Conservation (phyloP, 495 filamentous ascomycete species). For the Lasiosphaeria ovina region DNA sequence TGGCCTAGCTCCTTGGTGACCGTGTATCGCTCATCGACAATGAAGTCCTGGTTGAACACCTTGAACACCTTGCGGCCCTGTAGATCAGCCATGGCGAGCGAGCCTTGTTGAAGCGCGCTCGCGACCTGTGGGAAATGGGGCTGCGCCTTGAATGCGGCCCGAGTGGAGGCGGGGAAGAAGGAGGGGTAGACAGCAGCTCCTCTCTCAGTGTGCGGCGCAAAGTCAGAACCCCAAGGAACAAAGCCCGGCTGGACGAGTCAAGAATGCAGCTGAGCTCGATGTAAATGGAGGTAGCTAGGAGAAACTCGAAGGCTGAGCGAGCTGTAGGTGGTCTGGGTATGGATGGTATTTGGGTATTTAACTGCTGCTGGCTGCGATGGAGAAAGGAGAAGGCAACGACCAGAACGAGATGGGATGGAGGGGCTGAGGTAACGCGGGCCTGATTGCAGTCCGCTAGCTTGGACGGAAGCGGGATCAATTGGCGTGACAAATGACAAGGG, state of each 20-base stretch:
- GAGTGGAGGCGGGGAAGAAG: conserved; percentile 3
- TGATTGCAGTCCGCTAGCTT: conserved; percentile 3
- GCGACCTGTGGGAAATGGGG: neutral
- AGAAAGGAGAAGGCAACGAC: conserved; percentile 16
- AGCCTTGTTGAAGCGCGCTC: neutral
- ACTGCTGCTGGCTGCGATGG: conserved; percentile 6
- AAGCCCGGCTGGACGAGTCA: neutral
- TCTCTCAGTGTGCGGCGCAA: conserved; percentile 3
- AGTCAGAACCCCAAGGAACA: neutral
- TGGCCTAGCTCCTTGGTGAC: conserved; percentile 98
- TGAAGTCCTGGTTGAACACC: conserved; percentile 99
- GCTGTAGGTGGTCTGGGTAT: neutral
- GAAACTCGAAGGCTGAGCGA: neutral
- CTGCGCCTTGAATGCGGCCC: conserved; percentile 2
- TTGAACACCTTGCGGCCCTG: conserved; percentile 94
- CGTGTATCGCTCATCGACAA: conserved; percentile 96
- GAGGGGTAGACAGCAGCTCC: conserved; percentile 3
- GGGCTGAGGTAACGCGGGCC: conserved; percentile 12
- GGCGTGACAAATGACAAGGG: conserved; percentile 20
- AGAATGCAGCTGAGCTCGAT: neutral
- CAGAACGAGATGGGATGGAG: conserved; percentile 13
- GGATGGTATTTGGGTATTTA: neutral
- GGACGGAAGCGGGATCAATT: neutral
- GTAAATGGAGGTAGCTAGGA: neutral
- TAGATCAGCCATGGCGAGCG: conserved; percentile 65